Evolutionary conservation across 192 early-diverging fungal genomes (phyloP).

Genomic region (Spizellomyces punctatus): DNA sequence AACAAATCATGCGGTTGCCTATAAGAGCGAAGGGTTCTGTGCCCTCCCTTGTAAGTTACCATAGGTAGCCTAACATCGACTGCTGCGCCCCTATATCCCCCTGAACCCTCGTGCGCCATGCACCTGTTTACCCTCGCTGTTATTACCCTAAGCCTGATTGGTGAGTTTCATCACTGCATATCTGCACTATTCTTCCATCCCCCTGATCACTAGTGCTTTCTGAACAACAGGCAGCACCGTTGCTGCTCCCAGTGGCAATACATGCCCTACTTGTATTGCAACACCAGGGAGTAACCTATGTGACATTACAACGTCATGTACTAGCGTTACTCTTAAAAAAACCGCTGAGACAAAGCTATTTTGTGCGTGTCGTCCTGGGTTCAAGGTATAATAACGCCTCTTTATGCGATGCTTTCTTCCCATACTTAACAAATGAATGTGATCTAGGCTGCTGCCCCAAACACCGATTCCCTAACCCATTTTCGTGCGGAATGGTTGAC

Average conservation of each 20-base stretch:
- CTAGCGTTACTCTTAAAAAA: background rate
- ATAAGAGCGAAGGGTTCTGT: no score
- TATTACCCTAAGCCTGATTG: background rate
- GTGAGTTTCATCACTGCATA: background rate
- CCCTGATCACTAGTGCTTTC: background rate
- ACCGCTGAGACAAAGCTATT: background rate
- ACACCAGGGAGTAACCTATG: background rate
- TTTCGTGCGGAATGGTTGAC: background rate
- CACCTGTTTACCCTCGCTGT: background rate
- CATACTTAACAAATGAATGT: background rate
- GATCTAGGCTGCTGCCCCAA: background rate
- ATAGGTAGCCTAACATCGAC: no score
- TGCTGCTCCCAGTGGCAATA: background rate
- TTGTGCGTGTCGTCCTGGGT: constrained; percentile 6
- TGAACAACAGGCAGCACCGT: background rate
- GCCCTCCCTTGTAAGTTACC: no score
- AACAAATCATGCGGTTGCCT: no score
- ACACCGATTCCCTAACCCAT: background rate
- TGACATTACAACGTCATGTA: constrained; percentile 9
- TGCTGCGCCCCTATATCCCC: no score
- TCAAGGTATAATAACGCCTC: background rate
- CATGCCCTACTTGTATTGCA: background rate
- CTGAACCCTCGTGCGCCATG: background rate
- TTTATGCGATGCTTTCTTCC: background rate
- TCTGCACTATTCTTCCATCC: background rate